Evolutionary conservation across 2,329 filamentous ascomycete genomes (phyloP), one percentile per base, ranked within the genome.

Genomic region (Cladosporium sp.): DNA sequence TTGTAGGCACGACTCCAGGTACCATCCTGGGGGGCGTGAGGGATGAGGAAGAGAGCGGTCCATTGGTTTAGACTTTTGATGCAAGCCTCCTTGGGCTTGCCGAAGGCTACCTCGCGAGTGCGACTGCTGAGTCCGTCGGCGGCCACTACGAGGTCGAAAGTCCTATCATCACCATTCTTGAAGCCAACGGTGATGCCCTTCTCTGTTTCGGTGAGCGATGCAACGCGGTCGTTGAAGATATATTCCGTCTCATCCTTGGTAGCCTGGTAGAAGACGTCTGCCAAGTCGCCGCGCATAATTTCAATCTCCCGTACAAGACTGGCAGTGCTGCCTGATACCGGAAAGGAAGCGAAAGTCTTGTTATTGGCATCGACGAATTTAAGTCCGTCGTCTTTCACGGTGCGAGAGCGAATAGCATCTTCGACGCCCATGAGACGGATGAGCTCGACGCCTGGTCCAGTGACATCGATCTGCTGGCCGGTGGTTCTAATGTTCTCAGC

Each of bases 401-500:
- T 68, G 11, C 66, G 59, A 13, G 66, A 36, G 11, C 72, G 69
- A 26, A 77, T 68, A 11, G 67, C 65, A n/a, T 58, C 46, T 58
- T 74, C 72, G 8, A 77, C 67, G 3, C 75, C 75, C 39, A 76
- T 68, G 39, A 72, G 70, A 3, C 69, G 70, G n/a, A 74, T 71
- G 16, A 76, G 65, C 10, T 67, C 66, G 23, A 72, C 58, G 3
- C 74, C 75, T 14, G 70, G 67, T 51, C 72, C 73, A 14, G 73
- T 72, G 32, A 77, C 69, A 62, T 77, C 75, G 58, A 77, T 71
- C 66, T 75, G 75, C 59, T 76, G 74, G 48, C 75, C 75, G 46
- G 72, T 57, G 18, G 63, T 62, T 8, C 67, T 57, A 30, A 69
- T 59, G 18, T 61, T 30, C 5, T 62, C 21, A 23, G 70, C 39